Conservation (phyloP, 805 yeast species). For the Lipomyces oligophaga region DNA sequence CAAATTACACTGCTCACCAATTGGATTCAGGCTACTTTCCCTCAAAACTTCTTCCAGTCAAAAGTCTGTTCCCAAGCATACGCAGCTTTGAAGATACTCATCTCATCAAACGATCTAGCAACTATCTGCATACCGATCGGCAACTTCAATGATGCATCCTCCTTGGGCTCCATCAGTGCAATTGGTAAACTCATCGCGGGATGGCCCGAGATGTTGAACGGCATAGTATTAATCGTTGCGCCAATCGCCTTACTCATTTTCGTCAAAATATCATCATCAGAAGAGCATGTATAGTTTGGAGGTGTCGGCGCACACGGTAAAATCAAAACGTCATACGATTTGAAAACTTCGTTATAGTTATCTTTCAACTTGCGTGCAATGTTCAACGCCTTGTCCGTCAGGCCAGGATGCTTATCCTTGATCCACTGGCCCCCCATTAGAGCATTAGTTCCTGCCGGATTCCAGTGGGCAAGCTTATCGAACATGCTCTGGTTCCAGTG, state of each 20-base stretch:
- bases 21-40: too few species aligned
- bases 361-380: constrained; percentile 37
- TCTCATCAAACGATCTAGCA: constrained; percentile 39
- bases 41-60: constrained; percentile 30
- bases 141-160: constrained; percentile 36
- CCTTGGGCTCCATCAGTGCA: constrained; percentile 34
- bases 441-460: constrained; percentile 26
- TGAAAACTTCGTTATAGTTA: constrained; percentile 37
- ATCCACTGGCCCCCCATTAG: constrained; percentile 37
- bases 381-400: constrained; percentile 39
- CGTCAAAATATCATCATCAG: constrained; percentile 17
- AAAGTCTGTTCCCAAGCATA: constrained; percentile 39
- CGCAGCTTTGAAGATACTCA: constrained; percentile 38
- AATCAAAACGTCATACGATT: constrained; percentile 38
- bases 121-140: constrained; percentile 42
- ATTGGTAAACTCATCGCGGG: constrained; percentile 41
- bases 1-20: too few species aligned
- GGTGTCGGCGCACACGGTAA: constrained; percentile 34
- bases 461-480: constrained; percentile 15
- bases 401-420: constrained; percentile 37
- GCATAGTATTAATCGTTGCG: constrained; percentile 39
- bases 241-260: constrained; percentile 32
- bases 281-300: constrained; percentile 14
- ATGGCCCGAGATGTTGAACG: constrained; percentile 41
- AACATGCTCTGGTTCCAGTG: constrained; percentile 26